Base-by-base conservation (phyloP, 1,284 basidiomycete species). In the Fomitiporia mediterranea region DNA sequence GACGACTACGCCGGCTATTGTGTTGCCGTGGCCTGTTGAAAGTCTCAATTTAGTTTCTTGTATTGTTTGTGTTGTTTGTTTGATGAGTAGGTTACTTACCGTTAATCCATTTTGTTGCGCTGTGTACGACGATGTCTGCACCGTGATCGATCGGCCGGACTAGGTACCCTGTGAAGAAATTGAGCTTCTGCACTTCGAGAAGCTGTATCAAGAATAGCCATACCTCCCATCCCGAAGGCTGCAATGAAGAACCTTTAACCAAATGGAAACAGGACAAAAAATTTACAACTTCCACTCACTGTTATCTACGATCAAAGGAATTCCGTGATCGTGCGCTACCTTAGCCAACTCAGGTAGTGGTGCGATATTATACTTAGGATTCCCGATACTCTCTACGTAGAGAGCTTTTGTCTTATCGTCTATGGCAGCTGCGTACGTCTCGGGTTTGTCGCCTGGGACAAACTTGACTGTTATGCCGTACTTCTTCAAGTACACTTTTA, bases 51-150 rank as follows among this genome's bases (percentile, higher is more conserved):
- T 37, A 5, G 4, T 15, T n/a, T 19, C 5, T 23, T n/a, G 19
- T 35, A 9, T 8, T 1, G 8, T 8, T 15, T 15, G 9, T 17
- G 34, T 17, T 6, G 37, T 30, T 27, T n/a, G n/a, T n/a, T n/a
- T n/a, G n/a, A n/a, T n/a, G n/a, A n/a, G n/a, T n/a, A 15, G 4
- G 6, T 25, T 8, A 4, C 54, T 51, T 46, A 56, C 55, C 55
- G 28, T 91, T 88, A 51, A 94, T 92, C 92, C 92, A 94, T 68
- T 95, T 94, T 2, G 91, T 94, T 0, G 91, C 90, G 58, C 85
- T 89, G 72, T 94, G 88, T 5, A 92, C 71, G 58, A 94, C 79
- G 56, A 95, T 89, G 65, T 95, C 86, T 42, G 90, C 91, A 25
- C 92, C 92, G 61, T 84, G 79, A 25, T 87, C 80, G 56, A 94